Percentiles rank a stretch among this genome's conserved stretches.
Conservation (phyloP, 2,329 filamentous ascomycete genomes). For the Sporothrix dimorphospora region DNA sequence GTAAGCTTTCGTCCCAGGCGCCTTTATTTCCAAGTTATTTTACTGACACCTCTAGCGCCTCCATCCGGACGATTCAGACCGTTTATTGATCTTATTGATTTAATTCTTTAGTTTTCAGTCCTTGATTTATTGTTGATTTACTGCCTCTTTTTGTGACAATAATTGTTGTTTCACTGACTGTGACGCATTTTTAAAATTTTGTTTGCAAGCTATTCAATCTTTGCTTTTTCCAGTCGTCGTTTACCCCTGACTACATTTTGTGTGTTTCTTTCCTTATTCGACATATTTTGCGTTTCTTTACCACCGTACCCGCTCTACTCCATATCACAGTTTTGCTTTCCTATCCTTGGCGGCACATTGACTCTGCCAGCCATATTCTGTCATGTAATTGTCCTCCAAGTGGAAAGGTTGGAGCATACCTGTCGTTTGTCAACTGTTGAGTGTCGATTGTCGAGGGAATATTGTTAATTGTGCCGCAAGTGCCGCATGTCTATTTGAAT, state of each 20-base stretch:
- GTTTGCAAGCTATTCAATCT: background rate
- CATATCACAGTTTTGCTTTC: background rate
- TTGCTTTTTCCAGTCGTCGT: background rate
- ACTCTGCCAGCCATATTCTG: background rate
- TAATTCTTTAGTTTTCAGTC: background rate
- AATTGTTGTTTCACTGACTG: background rate
- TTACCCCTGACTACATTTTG: background rate
- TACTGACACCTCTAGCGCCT: conserved; percentile 1
- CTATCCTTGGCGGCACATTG: background rate
- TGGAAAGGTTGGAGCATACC: background rate
- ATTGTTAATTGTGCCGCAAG: background rate
- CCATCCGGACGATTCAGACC: conserved; percentile 4
- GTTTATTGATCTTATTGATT: background rate
- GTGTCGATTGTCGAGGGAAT: background rate
- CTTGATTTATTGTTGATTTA: background rate
- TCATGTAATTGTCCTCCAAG: background rate
- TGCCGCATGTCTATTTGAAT: background rate
- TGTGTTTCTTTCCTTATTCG: background rate
- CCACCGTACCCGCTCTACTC: too few species aligned
- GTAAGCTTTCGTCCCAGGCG: conserved; percentile 37
- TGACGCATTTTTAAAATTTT: background rate
- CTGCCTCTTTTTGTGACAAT: background rate
- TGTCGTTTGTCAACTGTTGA: background rate
- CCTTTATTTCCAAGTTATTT: background rate
- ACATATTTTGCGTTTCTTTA: background rate